Conservation (phyloP, 768 basidiomycete species). For the Podaxis rugospora region DNA sequence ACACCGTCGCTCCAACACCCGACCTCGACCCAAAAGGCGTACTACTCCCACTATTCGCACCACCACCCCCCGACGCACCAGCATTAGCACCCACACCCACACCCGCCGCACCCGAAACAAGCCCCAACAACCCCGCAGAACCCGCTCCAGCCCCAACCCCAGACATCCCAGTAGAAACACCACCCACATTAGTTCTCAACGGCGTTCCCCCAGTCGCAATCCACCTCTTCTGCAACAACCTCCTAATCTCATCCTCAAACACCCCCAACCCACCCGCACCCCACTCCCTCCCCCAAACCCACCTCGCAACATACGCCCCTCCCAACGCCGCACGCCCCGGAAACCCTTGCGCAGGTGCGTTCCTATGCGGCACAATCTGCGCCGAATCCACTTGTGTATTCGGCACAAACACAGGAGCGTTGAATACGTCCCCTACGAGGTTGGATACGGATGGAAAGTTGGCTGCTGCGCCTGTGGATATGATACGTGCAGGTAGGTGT, state of each 20-base stretch:
- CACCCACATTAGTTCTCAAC: slow-evolving; percentile 58
- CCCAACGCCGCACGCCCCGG: slow-evolving; percentile 70
- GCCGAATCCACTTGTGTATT: slow-evolving; percentile 74
- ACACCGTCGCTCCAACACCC: slow-evolving; percentile 39
- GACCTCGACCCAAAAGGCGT: slow-evolving; percentile 63
- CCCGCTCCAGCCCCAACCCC: neutral
- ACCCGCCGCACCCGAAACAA: slow-evolving; percentile 14
- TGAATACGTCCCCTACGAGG: slow-evolving; percentile 78
- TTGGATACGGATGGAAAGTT: slow-evolving; percentile 83
- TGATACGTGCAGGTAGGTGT: slow-evolving; percentile 58
- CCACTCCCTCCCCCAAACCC: slow-evolving; percentile 79
- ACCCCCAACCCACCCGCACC: slow-evolving; percentile 45
- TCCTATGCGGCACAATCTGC: slow-evolving; percentile 65
- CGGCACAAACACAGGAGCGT: slow-evolving; percentile 74
- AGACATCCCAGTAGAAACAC: slow-evolving; percentile 14
- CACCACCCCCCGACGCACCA: slow-evolving; percentile 23
- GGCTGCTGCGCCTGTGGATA: slow-evolving; percentile 76
- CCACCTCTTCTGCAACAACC: slow-evolving; percentile 74
- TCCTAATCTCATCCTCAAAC: slow-evolving; percentile 77
- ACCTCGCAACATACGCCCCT: slow-evolving; percentile 74
- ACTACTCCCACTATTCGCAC: slow-evolving; percentile 62
- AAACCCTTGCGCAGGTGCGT: slow-evolving; percentile 66
- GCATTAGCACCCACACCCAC: neutral
- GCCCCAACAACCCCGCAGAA: neutral
- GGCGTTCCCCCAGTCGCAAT: slow-evolving; percentile 55